Base-by-base conservation (phyloP, 2,329 filamentous ascomycete species). In the Pseudogymnoascus sp. region DNA sequence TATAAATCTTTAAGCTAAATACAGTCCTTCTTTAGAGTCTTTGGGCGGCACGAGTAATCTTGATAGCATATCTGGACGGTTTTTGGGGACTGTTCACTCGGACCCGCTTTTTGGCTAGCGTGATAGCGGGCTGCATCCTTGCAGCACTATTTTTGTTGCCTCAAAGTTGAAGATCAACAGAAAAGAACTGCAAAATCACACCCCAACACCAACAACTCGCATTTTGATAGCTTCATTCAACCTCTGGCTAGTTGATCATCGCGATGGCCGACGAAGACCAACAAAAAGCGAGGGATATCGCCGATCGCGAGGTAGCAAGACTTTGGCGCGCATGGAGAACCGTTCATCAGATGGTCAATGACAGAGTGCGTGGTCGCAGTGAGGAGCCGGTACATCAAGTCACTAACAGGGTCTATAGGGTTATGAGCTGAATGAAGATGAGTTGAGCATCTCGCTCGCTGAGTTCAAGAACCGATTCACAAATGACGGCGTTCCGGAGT, bases 261-360 rank as follows among this genome's bases (percentile, higher is more conserved):
- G 39, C 60, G 5, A 61, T 61, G 60, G 60, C 62, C 39, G 71
- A 73, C 31, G 71, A 73, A 61, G 71, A 73, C 64, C 69, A 69
- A 14, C 60, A 63, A 25, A 69, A 67, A 57, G 73, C 69, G 63
- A 67, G 68, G 28, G 72, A 73, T 66, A 72, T 75, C 61, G 74
- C 75, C 16, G 73, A 78, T 51, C 72, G 76, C 65, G 78, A 80
- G 68, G 68, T 75, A 25, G 82, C 85, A 68, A 87, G 90, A 74
- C 85, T 97, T 70, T 99, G 95, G 93, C 90, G 93, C 77, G 92
- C 93, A 71, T 96, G 91, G 86, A 87, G 87, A 77, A 99, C 95
- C 7, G 87, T 92, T 60, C 92, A 96, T 77, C 91, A 99, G 82
- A 96, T 99, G 93, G 89, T 95, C 71, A 82, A 85, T 67, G 95